Conservation (phyloP, 495 filamentous ascomycete species). For the Neurospora sublineolata region DNA sequence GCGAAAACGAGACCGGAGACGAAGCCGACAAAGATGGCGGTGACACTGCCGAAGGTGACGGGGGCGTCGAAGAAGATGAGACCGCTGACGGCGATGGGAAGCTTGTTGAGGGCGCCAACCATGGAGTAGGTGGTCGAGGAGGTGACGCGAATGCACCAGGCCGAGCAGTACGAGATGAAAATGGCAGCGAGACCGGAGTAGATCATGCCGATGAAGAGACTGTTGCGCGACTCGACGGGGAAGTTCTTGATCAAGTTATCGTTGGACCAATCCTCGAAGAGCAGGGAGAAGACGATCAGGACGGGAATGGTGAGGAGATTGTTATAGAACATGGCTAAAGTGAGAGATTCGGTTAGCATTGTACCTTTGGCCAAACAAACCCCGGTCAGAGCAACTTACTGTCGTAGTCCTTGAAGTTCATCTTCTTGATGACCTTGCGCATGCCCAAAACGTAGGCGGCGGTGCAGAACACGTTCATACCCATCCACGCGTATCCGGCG, state of each 20-base stretch:
- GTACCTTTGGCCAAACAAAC: neutral
- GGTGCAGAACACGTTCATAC: conserved; percentile 92
- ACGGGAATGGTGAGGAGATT: conserved; percentile 96
- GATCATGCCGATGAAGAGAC: conserved; percentile 75
- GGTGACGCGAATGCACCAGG: conserved; percentile 96
- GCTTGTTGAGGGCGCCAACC: conserved; percentile 96
- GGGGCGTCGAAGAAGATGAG: conserved; percentile 92
- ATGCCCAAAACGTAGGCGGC: conserved; percentile 84
- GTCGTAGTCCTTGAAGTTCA: conserved; percentile 99
- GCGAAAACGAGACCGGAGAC: conserved; percentile 85
- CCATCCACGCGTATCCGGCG: conserved; percentile 95
- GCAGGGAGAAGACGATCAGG: conserved; percentile 66
- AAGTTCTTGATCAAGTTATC: conserved; percentile 82
- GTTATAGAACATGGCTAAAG: conserved; percentile 97
- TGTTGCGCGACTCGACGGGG: conserved; percentile 61
- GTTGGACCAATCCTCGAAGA: conserved; percentile 86
- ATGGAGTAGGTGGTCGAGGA: conserved; percentile 96
- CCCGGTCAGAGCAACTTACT: conserved; percentile 48
- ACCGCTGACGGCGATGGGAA: conserved; percentile 83
- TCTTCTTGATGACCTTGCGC: conserved; percentile 98
- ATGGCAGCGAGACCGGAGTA: conserved; percentile 88
- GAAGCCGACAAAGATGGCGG: conserved; percentile 82
- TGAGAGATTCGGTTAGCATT: conserved; percentile 5
- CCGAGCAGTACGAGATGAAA: conserved; percentile 97
- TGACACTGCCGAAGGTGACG: conserved; percentile 82